phyloP scores from a whole-genome alignment of 2,329 filamentous ascomycete genomes.

The Ophiostoma angusticollis region DNA sequence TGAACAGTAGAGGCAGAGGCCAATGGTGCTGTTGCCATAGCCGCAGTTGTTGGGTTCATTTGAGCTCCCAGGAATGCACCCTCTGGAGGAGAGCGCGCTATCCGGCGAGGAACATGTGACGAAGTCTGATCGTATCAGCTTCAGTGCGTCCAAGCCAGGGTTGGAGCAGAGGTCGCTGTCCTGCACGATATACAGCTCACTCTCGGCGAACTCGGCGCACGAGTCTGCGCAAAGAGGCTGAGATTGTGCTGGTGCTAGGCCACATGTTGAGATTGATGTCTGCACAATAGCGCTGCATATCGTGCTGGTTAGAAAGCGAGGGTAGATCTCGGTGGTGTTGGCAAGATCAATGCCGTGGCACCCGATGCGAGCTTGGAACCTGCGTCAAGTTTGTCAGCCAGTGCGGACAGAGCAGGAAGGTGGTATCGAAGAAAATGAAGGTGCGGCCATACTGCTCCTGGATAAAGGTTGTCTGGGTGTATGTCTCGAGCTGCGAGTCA shows the following conservation, averaged over 20 bases:
- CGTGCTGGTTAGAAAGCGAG: conserved; percentile 81
- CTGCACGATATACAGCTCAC: conserved; percentile 72
- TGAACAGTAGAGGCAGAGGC: conserved; percentile 78
- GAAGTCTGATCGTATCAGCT: conserved; percentile 83
- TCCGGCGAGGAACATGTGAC: conserved; percentile 75
- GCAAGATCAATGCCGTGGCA: conserved; percentile 65
- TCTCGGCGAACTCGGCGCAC: conserved; percentile 72
- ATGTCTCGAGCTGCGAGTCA: conserved; percentile 59
- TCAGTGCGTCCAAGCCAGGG: conserved; percentile 50
- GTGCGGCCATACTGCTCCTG: conserved; percentile 55
- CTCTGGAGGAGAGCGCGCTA: conserved; percentile 57
- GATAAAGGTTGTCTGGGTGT: conserved; percentile 64
- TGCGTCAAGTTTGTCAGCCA: too few species aligned
- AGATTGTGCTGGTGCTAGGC: conserved; percentile 48
- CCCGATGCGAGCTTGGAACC: conserved; percentile 70
- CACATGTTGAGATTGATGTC: conserved; percentile 63
- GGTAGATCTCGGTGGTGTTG: conserved; percentile 73
- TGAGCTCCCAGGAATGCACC: conserved; percentile 59
- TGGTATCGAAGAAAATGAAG: neutral
- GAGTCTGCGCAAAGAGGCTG: conserved; percentile 77
- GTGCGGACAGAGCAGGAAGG: neutral
- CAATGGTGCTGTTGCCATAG: conserved; percentile 56
- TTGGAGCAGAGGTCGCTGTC: conserved; percentile 61
- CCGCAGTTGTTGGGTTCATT: conserved; percentile 88
- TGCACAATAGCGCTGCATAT: conserved; percentile 92